Percentiles rank a stretch among this genome's conserved stretches.
phyloP scores from a whole-genome alignment of 2,329 filamentous ascomycete genomes.

The Claviceps monticola region DNA sequence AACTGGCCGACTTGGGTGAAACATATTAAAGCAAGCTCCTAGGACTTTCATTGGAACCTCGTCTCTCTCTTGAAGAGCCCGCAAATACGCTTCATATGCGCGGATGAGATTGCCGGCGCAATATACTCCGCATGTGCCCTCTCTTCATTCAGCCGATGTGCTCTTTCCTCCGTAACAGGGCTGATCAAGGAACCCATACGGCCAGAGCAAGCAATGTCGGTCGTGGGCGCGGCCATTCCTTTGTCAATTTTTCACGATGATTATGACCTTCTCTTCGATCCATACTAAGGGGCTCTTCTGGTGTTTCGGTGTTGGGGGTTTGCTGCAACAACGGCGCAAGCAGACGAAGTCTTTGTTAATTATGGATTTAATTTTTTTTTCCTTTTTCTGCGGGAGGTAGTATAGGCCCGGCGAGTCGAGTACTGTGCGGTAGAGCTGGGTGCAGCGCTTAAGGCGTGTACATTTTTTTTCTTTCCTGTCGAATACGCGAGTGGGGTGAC shows the following conservation, averaged over 20 bases:
- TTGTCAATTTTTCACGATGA: slow-evolving; percentile 4
- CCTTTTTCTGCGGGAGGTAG: not conserved
- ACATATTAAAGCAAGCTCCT: slow-evolving; percentile 29
- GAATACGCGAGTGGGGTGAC: too few relatives aligned
- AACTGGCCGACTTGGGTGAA: slow-evolving; percentile 37
- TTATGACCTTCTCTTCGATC: slow-evolving; percentile 4
- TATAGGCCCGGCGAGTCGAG: too few relatives aligned
- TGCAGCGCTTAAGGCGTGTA: too few relatives aligned
- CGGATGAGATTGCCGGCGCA: slow-evolving; percentile 6
- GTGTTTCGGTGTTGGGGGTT: not conserved
- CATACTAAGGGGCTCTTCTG: not conserved
- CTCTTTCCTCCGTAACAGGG: slow-evolving; percentile 1
- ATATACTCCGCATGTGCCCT: slow-evolving; percentile 2
- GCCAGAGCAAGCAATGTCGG: slow-evolving; percentile 1
- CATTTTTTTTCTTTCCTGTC: too few relatives aligned
- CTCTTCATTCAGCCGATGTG: slow-evolving; percentile 3
- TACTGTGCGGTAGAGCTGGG: too few relatives aligned
- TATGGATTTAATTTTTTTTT: not conserved
- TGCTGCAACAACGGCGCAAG: not conserved
- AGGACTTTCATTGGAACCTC: not conserved
- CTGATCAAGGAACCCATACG: slow-evolving; percentile 5
- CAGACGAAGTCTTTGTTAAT: not conserved
- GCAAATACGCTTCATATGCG: not conserved
- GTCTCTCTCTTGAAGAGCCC: too few relatives aligned
- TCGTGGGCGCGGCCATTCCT: not conserved